phyloP scores from a whole-genome alignment of 2,329 filamentous ascomycete genomes.

The Neofusicoccum ribis region DNA sequence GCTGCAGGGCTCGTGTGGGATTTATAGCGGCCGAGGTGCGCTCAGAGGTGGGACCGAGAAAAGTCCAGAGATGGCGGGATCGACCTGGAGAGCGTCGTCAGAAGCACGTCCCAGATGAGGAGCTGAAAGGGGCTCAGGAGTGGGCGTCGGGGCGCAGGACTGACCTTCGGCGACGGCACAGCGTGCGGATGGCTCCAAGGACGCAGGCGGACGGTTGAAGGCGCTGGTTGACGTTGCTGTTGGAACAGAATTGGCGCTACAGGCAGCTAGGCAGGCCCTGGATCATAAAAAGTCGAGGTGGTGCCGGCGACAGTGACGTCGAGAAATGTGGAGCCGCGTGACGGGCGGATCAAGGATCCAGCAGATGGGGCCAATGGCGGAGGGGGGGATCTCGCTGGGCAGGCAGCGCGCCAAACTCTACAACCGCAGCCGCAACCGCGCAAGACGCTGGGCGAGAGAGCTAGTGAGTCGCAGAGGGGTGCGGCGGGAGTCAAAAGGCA shows the following conservation, averaged over 20 bases:
- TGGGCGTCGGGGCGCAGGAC: background rate
- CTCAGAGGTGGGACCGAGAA: slow-evolving; percentile 1
- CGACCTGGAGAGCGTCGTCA: slow-evolving; percentile 4
- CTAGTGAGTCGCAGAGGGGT: background rate
- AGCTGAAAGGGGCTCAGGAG: slow-evolving; percentile 15
- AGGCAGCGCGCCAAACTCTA: slow-evolving; percentile 5
- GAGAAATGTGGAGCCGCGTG: slow-evolving; percentile 19
- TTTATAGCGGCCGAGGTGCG: background rate
- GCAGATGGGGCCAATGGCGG: slow-evolving; percentile 15
- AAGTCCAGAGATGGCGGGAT: slow-evolving; percentile 5
- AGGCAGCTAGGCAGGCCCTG: background rate
- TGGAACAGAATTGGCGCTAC: background rate
- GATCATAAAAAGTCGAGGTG: slow-evolving; percentile 6
- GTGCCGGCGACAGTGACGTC: slow-evolving; percentile 18
- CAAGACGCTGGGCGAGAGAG: background rate
- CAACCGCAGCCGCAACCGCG: slow-evolving; percentile 10
- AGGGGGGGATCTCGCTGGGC: slow-evolving; percentile 10
- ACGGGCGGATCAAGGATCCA: slow-evolving; percentile 9
- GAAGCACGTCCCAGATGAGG: background rate
- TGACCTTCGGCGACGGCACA: background rate
- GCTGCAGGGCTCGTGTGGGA: background rate
- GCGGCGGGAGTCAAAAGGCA: background rate
- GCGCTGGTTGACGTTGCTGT: background rate
- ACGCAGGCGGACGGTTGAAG: background rate
- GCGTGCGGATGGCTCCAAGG: background rate